Base-by-base conservation (phyloP, 2,329 filamentous ascomycete species). In the Sordariomycetes sp. region DNA sequence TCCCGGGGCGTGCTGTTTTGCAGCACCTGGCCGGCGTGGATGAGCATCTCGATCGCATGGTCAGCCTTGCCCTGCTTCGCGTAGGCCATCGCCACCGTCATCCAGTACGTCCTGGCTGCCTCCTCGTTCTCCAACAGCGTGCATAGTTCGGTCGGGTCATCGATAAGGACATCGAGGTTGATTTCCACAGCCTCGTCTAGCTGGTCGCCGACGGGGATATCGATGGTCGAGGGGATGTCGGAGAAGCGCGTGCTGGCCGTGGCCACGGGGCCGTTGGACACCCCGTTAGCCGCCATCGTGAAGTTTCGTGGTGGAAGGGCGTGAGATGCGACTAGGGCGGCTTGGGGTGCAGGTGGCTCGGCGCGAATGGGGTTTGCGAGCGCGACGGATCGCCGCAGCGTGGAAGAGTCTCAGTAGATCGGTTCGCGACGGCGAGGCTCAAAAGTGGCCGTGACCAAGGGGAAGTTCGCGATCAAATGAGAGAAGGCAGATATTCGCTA, bases 1-100 rank as follows among this genome's bases (percentile, higher is more conserved):
- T 97, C 92, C 64, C 92, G 88, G 50, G 86, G 82, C 61, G 86
- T 87, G 65, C 83, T 83, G 59, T 79, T 80, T 66, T 90, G 84
- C 65, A 84, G 79, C 61, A 88, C 89, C 61, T 81, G 80, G 64
- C 90, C 78, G 54, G 89, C 90, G 66, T 89, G 88, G 55, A 86
- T 83, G 64, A 87, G 75, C 76, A 87, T 86, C 70, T 87, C 84
- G 65, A 87, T 87, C 59, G 84, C 83, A 74, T 94, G 89, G 68
- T 97, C 92, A 61, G 94, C 83, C 74, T 96, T 96, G 68, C 87
- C 86, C 74, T 96, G 90, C 75, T 97, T 99, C 48, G 94, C 93
- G 69, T 99, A 99, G 54, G 93, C 93, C 60, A 97, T 80, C 50
- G 95, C 89, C 64, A 97, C 94, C n/a, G 90, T 93, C 79, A 99